Conservation (phyloP, 1,284 basidiomycete genomes). For the Afroboletus lepidellus region DNA sequence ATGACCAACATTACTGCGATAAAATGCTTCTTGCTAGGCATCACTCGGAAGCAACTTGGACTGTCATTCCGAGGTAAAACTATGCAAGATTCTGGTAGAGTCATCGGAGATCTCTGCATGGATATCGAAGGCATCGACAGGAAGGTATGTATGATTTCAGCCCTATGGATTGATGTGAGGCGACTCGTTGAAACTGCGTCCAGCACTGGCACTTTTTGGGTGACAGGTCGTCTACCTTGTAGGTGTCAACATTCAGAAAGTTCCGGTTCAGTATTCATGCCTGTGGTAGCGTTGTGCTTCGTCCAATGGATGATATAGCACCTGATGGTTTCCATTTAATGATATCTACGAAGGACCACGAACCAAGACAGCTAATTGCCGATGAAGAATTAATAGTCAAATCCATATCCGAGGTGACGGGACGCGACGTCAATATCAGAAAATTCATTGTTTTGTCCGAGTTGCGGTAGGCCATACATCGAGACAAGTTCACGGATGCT, state of each 20-base stretch:
- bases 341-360: constrained; percentile 28
- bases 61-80: constrained; percentile 39
- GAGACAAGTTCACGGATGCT: not conserved
- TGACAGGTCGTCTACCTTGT: not conserved
- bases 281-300: constrained; percentile 10
- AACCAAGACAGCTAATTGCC: constrained; percentile 28
- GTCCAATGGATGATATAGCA: constrained; percentile 19
- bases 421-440: constrained; percentile 16
- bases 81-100: constrained; percentile 30
- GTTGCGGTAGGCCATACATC: constrained; percentile 24
- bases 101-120: constrained; percentile 41
- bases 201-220: not conserved
- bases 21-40: constrained; percentile 8
- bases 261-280: not conserved
- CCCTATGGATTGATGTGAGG: not conserved
- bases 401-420: constrained; percentile 15
- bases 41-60: constrained; percentile 38
- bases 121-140: not conserved
- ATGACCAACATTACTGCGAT: not conserved
- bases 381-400: constrained; percentile 16
- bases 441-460: constrained; percentile 14
- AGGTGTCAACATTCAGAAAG: not conserved
- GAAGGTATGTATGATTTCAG: not conserved
- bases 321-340: constrained; percentile 36
- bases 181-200: not conserved